A percentile compares a stretch with the other conserved stretches of the same genome.
Conservation (phyloP, 2,329 filamentous ascomycete genomes). For the Sarocladium strictum region DNA sequence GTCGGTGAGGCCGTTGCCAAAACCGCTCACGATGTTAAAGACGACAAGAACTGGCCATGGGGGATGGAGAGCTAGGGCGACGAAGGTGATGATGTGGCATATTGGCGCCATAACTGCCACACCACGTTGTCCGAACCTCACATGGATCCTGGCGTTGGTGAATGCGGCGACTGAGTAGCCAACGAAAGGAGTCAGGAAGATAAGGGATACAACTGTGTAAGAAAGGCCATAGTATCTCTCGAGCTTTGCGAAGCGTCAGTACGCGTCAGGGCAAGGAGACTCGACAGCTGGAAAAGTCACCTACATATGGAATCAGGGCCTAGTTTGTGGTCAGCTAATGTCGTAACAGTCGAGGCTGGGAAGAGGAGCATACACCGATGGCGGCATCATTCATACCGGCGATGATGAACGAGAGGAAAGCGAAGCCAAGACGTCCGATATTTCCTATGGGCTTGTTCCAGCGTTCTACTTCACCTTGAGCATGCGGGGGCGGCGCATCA, state of each 20-base stretch:
- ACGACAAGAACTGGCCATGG: conserved; percentile 59
- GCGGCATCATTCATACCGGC: conserved; percentile 60
- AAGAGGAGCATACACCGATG: conserved; percentile 43
- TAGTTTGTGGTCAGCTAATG: conserved; percentile 7
- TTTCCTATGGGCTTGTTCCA: conserved; percentile 32
- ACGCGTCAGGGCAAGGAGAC: no score
- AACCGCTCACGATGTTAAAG: conserved; percentile 56
- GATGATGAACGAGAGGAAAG: conserved; percentile 53
- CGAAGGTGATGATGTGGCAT: conserved; percentile 57
- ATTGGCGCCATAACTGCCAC: conserved; percentile 56
- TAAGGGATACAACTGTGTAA: conserved; percentile 55
- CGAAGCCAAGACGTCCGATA: conserved; percentile 26
- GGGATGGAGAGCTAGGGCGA: conserved; percentile 54
- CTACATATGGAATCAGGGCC: conserved; percentile 31
- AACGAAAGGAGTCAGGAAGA: conserved; percentile 58
- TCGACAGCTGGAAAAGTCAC: no score
- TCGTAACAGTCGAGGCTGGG: no score
- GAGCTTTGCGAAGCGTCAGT: conserved; percentile 31
- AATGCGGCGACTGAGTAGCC: conserved; percentile 58
- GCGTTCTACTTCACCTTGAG: conserved; percentile 21
- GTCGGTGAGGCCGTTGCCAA: conserved; percentile 60
- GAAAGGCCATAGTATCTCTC: conserved; percentile 54
- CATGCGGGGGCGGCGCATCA: conserved; percentile 19
- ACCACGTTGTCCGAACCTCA: conserved; percentile 58
- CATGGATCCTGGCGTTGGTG: conserved; percentile 54